Evolutionary conservation across 257 asterid genomes (phyloP).

Genomic region (Misopates orontium): DNA sequence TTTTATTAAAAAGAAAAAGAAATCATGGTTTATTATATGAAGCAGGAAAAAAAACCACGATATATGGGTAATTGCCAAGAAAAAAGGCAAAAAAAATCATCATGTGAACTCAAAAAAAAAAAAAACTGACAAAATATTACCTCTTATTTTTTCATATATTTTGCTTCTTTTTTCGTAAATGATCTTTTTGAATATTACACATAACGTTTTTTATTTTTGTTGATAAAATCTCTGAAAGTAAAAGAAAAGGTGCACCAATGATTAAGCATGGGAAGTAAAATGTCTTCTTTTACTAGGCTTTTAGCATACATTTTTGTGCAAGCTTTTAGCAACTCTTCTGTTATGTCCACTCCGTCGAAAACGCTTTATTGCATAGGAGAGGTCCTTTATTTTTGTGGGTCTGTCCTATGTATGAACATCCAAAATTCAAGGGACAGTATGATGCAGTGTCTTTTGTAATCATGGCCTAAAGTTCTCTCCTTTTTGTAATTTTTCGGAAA

Average conservation of each 20-base stretch:
- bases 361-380: conserved; percentile 10
- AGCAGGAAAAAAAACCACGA: no score
- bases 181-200: no score
- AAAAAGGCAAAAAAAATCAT: no score
- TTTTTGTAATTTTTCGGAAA: neutral
- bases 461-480: conserved; percentile 1
- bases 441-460: conserved; percentile 19
- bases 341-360: neutral
- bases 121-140: no score
- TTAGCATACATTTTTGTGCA: conserved; percentile 44
- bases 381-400: conserved; percentile 20
- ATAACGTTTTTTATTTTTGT: no score
- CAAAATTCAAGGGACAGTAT: conserved; percentile 30
- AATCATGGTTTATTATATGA: no score
- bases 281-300: neutral
- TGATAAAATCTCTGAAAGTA: no score
- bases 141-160: no score
- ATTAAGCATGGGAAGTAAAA: conserved; percentile 35
- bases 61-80: no score
- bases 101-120: no score
- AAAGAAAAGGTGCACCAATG: conserved; percentile 22
- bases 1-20: no score
- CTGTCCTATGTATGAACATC: conserved; percentile 10
- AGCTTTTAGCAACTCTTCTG: neutral
- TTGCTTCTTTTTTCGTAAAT: no score